Evolutionary conservation across 2,329 filamentous ascomycete species (phyloP).

Genomic region (Trichophyton rubrum): DNA sequence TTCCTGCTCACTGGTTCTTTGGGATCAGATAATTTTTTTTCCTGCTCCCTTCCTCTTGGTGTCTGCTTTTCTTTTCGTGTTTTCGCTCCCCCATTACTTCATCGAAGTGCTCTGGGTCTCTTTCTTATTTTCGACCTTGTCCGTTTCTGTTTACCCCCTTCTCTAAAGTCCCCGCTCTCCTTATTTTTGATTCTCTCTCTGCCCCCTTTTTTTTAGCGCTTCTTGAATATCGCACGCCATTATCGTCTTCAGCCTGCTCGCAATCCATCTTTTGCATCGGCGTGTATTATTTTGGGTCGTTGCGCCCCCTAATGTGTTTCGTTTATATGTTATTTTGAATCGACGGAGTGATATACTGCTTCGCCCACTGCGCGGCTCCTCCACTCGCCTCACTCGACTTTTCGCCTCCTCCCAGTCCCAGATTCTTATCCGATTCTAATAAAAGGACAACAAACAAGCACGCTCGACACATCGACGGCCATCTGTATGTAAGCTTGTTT

Average conservation of each 20-base stretch:
- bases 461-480: background rate
- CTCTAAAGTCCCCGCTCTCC: background rate
- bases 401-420: background rate
- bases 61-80: background rate
- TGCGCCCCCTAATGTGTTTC: background rate
- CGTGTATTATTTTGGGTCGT: background rate
- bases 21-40: background rate
- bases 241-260: background rate
- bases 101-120: background rate
- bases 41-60: background rate
- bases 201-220: background rate
- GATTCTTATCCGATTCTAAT: background rate
- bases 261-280: background rate
- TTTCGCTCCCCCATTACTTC: background rate
- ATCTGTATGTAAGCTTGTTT: slow-evolving; percentile 1
- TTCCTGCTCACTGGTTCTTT: background rate
- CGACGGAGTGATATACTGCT: background rate
- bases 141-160: background rate
- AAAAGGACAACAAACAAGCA: background rate
- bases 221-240: background rate
- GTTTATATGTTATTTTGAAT: background rate
- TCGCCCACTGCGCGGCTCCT: background rate
- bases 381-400: background rate
- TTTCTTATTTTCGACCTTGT: background rate
- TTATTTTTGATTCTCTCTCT: background rate